Evolutionary conservation across 495 filamentous ascomycete genomes (phyloP), one percentile per base, ranked within the genome.

Genomic region (Friedmanniomyces endolithicus): DNA sequence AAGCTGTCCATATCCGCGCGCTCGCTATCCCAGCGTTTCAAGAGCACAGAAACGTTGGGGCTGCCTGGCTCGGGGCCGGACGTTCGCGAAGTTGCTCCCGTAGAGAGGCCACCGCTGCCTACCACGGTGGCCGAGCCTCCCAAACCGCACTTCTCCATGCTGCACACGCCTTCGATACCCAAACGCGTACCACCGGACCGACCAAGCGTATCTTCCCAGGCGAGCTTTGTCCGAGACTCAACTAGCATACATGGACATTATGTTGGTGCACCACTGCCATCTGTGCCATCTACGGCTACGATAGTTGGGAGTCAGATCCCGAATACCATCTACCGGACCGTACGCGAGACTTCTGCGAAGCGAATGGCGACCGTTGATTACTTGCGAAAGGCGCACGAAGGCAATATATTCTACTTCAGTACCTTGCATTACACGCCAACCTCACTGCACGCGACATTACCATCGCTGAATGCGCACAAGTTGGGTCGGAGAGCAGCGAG

Each of bases 281-380:
- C 34, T n/a, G 17, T 34, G 17, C 48, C 58, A 1, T 50, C 62
- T 11, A 54, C 65, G 11, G 24, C 56, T 22, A 47, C 50, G 41
- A 56, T 45, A 35, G 45, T 31, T 27, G 60, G 75, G 11, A 74
- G 76, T 12, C 76, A 79, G 57, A 86, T 81, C 63, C 84, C 85
- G 16, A 72, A 77, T 44, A 71, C 74, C 33, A 74, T 84, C 39
- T 90, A 87, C 67, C 83, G 88, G 66, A 86, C 94, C 56, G 87
- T 99, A 40, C 85, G 92, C 44, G 90, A 96, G 29, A 80, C 84
- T 66, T 84, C 86, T 8, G 83, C 86, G 20, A 99, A 96, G 74
- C 77, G 92, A 59, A 95, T 97, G 72, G 87, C 89, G n/a, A 99
- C 94, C 0, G 65, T 99, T 25, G 87, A 94, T 63, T 99, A 97